A percentile compares a stretch with the other conserved stretches of the same genome.
These are phyloP conservation scores for Cryptomeria japonica DNA, from an alignment of 75 land plant species.

Conservation along the genomic window DNA sequence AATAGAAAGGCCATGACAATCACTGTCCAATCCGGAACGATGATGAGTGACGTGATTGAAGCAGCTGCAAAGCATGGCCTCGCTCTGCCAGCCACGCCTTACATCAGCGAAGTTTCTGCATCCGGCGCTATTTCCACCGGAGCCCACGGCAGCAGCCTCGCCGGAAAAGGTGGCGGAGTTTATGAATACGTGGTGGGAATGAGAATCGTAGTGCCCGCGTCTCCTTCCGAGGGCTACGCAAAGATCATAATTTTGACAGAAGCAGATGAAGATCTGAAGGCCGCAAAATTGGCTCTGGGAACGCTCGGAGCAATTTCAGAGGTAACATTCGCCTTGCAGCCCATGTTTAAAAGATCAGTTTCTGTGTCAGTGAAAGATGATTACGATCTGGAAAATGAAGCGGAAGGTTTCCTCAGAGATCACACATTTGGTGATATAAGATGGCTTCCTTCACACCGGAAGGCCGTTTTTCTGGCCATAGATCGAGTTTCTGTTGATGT, in stretches of 20 bases:
- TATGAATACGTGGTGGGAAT: conserved; percentile 25
- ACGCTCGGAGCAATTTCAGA: neutral
- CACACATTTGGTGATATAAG: neutral
- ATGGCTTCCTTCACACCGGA: too few relatives aligned
- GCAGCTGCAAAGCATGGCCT: too few relatives aligned
- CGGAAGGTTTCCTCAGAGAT: conserved; percentile 1
- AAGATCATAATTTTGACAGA: conserved; percentile 14
- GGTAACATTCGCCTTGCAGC: conserved; percentile 23
- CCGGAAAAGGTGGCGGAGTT: conserved; percentile 25
- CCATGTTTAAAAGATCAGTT: conserved; percentile 28
- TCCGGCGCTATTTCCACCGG: too few relatives aligned
- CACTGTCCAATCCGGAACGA: too few relatives aligned
- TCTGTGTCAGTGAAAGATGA: conserved; percentile 6
- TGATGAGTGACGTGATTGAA: too few relatives aligned
- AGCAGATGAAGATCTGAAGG: conserved; percentile 19
- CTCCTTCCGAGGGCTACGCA: conserved; percentile 21
- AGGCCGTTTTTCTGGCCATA: neutral
- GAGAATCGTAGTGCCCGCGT: conserved; percentile 25
- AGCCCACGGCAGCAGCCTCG: conserved; percentile 34
- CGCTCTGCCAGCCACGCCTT: too few relatives aligned
- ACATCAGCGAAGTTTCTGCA: too few relatives aligned
- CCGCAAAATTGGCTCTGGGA: neutral
- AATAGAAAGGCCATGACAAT: too few relatives aligned
- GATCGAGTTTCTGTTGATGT: conserved; percentile 15
- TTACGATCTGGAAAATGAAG: conserved; percentile 15